Conservation (phyloP, 2,329 filamentous ascomycete species). For the Cryphonectria japonica region DNA sequence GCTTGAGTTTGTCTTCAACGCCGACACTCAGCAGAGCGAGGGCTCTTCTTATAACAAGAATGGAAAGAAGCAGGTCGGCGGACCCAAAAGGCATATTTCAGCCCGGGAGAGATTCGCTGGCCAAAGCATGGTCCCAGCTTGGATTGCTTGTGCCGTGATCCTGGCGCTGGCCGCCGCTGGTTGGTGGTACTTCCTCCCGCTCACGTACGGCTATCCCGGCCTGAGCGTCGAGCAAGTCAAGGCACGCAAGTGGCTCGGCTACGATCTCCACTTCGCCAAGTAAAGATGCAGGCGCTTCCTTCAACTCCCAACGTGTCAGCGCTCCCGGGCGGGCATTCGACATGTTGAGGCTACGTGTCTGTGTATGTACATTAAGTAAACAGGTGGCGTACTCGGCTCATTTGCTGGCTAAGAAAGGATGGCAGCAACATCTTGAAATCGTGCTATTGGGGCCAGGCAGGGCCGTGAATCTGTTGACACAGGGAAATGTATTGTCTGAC, state of each 20-base stretch:
- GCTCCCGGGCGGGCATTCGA: neutral
- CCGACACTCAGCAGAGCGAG: slow-evolving; percentile 70
- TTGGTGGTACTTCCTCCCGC: slow-evolving; percentile 91
- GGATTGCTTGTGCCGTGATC: slow-evolving; percentile 77
- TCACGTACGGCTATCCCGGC: slow-evolving; percentile 94
- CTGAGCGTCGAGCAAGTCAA: slow-evolving; percentile 77
- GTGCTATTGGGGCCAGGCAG: neutral
- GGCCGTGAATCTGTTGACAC: neutral
- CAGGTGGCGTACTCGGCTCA: neutral
- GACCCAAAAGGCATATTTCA: slow-evolving; percentile 66
- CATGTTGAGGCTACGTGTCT: neutral
- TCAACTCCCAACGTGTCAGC: neutral
- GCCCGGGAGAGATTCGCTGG: slow-evolving; percentile 80
- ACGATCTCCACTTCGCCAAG: slow-evolving; percentile 98
- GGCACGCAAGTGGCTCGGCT: slow-evolving; percentile 91
- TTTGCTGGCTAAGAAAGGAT: neutral
- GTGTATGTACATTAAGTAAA: neutral
- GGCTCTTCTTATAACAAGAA: slow-evolving; percentile 48
- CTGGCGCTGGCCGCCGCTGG: slow-evolving; percentile 70
- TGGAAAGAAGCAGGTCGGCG: slow-evolving; percentile 49
- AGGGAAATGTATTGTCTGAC: neutral
- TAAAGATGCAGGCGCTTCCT: slow-evolving; percentile 53
- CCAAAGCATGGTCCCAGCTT: slow-evolving; percentile 76
- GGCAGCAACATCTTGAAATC: neutral
- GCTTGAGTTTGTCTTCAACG: slow-evolving; percentile 94